Evolutionary conservation across 176 grass and related monocot genomes (phyloP).

Genomic region (Triticum monococcum): DNA sequence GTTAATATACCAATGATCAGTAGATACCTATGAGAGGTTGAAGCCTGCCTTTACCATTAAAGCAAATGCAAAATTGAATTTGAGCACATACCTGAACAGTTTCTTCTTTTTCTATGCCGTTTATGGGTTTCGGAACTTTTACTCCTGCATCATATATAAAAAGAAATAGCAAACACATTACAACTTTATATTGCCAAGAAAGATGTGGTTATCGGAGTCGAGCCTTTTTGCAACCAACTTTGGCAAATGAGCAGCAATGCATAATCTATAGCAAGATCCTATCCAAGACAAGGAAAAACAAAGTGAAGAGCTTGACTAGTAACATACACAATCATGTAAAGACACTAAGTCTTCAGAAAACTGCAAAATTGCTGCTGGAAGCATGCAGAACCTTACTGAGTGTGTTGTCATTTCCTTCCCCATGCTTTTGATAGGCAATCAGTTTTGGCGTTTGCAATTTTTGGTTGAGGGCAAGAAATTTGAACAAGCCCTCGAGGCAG

Average conservation of each 20-base stretch:
- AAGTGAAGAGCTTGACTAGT: neutral
- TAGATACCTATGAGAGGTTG: neutral
- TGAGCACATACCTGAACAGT: slow-evolving; percentile 24
- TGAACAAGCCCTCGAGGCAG: slow-evolving; percentile 63
- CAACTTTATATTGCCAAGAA: slow-evolving; percentile 7
- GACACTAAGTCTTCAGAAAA: neutral
- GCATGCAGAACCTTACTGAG: slow-evolving; percentile 49
- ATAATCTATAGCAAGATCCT: neutral
- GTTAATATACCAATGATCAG: neutral
- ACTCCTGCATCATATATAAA: slow-evolving; percentile 40
- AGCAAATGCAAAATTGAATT: neutral
- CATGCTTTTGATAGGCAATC: slow-evolving; percentile 40
- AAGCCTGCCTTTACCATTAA: slow-evolving; percentile 4
- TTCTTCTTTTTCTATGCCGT: slow-evolving; percentile 32
- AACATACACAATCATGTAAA: neutral
- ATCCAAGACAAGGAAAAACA: neutral
- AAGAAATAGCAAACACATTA: neutral
- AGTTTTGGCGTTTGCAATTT: slow-evolving; percentile 44
- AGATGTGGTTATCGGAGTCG: neutral
- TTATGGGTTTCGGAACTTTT: slow-evolving; percentile 43
- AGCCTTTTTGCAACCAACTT: slow-evolving; percentile 8
- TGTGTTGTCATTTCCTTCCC: slow-evolving; percentile 29
- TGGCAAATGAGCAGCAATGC: neutral
- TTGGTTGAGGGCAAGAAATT: slow-evolving; percentile 60
- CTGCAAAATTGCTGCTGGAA: neutral